A percentile compares a stretch with the other conserved stretches of the same genome.
phyloP scores from a whole-genome alignment of 768 basidiomycete genomes.

The Roridomyces roridus region DNA sequence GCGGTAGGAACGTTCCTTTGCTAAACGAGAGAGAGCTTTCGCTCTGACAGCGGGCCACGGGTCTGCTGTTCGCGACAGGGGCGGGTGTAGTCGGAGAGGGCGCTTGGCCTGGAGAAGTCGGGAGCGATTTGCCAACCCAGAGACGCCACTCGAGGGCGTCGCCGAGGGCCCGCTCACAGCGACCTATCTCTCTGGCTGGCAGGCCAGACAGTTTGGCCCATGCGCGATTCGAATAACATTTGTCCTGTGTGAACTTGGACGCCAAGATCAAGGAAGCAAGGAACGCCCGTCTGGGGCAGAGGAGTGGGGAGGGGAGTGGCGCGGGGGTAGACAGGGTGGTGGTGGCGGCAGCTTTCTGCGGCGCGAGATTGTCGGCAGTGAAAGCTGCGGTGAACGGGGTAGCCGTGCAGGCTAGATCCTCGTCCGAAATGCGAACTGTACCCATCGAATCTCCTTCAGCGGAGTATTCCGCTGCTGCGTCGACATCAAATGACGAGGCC shows the following conservation, averaged over 20 bases:
- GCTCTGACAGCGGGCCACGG: slow-evolving; percentile 57
- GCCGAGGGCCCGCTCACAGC: slow-evolving; percentile 88
- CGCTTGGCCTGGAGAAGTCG: slow-evolving; percentile 16
- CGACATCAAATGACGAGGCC: slow-evolving; percentile 30
- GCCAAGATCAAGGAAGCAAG: slow-evolving; percentile 88
- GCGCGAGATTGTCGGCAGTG: not conserved
- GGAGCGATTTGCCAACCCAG: slow-evolving; percentile 81
- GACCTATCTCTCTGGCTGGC: slow-evolving; percentile 82
- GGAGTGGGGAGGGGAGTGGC: slow-evolving; percentile 76
- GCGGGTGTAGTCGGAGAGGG: slow-evolving; percentile 28
- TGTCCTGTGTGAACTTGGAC: slow-evolving; percentile 92
- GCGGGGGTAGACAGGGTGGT: slow-evolving; percentile 19
- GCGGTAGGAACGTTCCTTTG: slow-evolving; percentile 35
- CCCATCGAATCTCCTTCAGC: slow-evolving; percentile 39
- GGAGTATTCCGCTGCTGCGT: slow-evolving; percentile 21
- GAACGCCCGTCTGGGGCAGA: slow-evolving; percentile 90
- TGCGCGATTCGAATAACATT: slow-evolving; percentile 91
- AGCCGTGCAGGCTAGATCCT: slow-evolving; percentile 26
- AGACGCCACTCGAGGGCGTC: slow-evolving; percentile 90
- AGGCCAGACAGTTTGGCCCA: slow-evolving; percentile 96
- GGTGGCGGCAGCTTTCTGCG: slow-evolving; percentile 20
- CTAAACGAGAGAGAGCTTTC: slow-evolving; percentile 42
- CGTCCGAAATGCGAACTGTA: slow-evolving; percentile 50
- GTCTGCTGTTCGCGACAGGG: slow-evolving; percentile 34
- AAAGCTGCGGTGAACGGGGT: slow-evolving; percentile 14